Conservation (phyloP, 2,329 filamentous ascomycete species). For the Diaporthe ampelina region DNA sequence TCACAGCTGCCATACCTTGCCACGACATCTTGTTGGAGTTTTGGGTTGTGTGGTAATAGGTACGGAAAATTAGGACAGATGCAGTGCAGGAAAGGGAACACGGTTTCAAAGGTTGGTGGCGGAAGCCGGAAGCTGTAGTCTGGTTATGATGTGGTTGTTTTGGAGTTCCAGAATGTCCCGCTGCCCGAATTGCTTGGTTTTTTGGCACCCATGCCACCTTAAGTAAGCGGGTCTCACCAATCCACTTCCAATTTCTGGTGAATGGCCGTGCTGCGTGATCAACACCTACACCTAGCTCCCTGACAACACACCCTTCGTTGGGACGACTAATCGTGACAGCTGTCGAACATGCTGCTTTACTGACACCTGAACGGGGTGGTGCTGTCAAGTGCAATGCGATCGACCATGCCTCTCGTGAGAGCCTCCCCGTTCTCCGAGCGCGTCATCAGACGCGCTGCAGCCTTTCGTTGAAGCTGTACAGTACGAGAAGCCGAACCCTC, state of each 20-base stretch:
- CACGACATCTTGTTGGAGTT: slow-evolving; percentile 73
- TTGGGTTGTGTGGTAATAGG: slow-evolving; percentile 39
- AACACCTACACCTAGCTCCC: neutral
- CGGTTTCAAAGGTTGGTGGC: slow-evolving; percentile 23
- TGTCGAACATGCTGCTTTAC: neutral
- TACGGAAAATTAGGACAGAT: slow-evolving; percentile 34
- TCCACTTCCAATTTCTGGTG: slow-evolving; percentile 26
- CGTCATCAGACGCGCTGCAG: neutral
- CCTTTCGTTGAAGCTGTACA: neutral
- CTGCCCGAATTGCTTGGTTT: slow-evolving; percentile 32
- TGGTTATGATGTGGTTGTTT: slow-evolving; percentile 37
- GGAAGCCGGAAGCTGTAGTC: slow-evolving; percentile 29
- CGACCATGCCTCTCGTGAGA: neutral
- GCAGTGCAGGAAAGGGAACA: slow-evolving; percentile 20
- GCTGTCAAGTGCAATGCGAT: neutral
- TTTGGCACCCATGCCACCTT: slow-evolving; percentile 38
- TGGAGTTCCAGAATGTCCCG: slow-evolving; percentile 34
- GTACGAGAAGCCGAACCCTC: neutral
- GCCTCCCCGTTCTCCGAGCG: neutral
- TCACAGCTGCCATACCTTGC: slow-evolving; percentile 71
- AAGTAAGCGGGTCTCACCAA: slow-evolving; percentile 41
- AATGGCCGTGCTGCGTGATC: slow-evolving; percentile 24
- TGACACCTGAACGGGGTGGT: neutral
- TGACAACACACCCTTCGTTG: neutral
- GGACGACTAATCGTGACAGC: neutral